These are phyloP conservation scores for Aschersonia sp. DNA, from an alignment of 2,329 filamentous ascomycete genomes.

Conservation along the genomic window DNA sequence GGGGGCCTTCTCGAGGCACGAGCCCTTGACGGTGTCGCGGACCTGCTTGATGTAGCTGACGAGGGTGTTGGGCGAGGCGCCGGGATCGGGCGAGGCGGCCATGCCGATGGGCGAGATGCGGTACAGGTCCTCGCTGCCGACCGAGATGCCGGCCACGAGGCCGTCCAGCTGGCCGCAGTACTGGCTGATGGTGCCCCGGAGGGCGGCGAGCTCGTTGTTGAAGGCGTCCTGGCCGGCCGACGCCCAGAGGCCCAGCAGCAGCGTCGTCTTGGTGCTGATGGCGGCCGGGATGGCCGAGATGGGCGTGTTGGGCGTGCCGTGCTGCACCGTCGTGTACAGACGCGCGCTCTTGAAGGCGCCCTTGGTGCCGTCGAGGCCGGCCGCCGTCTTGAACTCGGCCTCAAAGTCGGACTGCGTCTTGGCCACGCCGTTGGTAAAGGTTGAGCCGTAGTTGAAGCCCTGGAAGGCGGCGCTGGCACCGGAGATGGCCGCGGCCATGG, in stretches of 20 bases:
- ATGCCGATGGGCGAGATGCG: constrained; percentile 59
- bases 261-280: constrained; percentile 61
- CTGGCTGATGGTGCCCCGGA: constrained; percentile 51
- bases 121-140: constrained; percentile 80
- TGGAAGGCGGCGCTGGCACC: constrained; percentile 27
- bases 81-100: constrained; percentile 44
- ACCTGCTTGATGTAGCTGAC: constrained; percentile 58
- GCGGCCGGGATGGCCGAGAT: constrained; percentile 70
- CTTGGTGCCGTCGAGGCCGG: constrained; percentile 45
- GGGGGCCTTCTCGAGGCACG: constrained; percentile 37
- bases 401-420: constrained; percentile 54
- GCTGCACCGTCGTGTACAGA: constrained; percentile 65
- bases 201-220: constrained; percentile 58
- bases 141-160: constrained; percentile 66
- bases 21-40: constrained; percentile 47
- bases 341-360: constrained; percentile 53
- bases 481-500: constrained; percentile 19
- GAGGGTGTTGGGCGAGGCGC: constrained; percentile 46
- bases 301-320: constrained; percentile 45
- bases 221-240: constrained; percentile 51
- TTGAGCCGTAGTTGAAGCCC: constrained; percentile 63
- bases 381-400: constrained; percentile 52
- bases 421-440: constrained; percentile 41
- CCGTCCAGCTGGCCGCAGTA: constrained; percentile 53
- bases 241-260: constrained; percentile 76